Percentiles rank a stretch among this genome's conserved stretches.
These are phyloP conservation scores for Colletotrichum spinosum DNA, from an alignment of 2,329 filamentous ascomycete species.

Conservation along the genomic window DNA sequence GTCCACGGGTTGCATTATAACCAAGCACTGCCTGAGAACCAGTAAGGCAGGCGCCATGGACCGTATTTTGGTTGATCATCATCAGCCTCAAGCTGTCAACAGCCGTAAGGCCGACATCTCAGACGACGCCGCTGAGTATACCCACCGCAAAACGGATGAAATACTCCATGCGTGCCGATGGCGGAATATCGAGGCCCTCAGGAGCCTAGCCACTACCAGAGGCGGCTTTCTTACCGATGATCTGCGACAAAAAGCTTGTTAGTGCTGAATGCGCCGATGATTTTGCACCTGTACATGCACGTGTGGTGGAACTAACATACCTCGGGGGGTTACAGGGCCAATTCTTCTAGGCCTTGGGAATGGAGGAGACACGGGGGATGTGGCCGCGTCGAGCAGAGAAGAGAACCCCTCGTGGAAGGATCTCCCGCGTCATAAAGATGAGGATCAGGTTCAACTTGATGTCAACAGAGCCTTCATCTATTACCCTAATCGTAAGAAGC, in stretches of 20 bases:
- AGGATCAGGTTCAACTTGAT: conserved; percentile 91
- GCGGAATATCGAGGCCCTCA: conserved; percentile 67
- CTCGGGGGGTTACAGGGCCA: conserved; percentile 64
- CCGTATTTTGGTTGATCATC: not conserved
- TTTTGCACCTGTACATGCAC: conserved; percentile 8
- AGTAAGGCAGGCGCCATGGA: conserved; percentile 7
- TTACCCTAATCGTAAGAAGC: conserved; percentile 80
- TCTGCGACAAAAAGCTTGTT: conserved; percentile 82
- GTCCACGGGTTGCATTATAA: too few relatives aligned
- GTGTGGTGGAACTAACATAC: conserved; percentile 27
- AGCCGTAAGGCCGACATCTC: conserved; percentile 2
- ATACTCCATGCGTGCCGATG: conserved; percentile 71
- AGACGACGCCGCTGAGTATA: conserved; percentile 25
- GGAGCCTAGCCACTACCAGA: conserved; percentile 68
- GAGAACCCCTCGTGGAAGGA: conserved; percentile 61
- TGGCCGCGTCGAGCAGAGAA: conserved; percentile 34
- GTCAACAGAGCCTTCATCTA: conserved; percentile 98
- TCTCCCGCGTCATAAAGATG: conserved; percentile 84
- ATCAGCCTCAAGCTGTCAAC: not conserved
- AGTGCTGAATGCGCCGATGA: conserved; percentile 51
- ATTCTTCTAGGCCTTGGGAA: conserved; percentile 61
- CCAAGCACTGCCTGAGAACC: too few relatives aligned
- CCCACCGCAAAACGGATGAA: conserved; percentile 54
- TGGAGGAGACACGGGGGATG: conserved; percentile 26
- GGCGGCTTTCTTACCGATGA: conserved; percentile 77